Evolutionary conservation across 257 asterid genomes (phyloP), one percentile per base, ranked within the genome.

Genomic region (Nicotiana tomentosiformis): DNA sequence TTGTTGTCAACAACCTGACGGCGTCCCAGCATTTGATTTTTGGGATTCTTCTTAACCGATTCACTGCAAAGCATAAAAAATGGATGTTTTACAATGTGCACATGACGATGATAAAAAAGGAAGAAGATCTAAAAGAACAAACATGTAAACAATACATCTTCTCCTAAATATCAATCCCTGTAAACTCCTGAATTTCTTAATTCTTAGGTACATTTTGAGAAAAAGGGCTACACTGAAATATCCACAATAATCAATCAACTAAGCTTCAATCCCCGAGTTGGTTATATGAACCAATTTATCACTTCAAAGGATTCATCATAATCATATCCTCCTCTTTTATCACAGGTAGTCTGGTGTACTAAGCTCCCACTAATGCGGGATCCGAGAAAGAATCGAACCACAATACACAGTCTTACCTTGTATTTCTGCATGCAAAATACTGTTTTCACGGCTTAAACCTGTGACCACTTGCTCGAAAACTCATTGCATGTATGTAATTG

Each of bases 21-120:
- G 58, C 93, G 91, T 2, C 98, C 99, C 32, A 95, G 90, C 98
- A 93, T 89, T 32, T 32, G 88, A 64, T 86, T 89, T 5, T 82
- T 81, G 18, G 93, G 89, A 16, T 86, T 86, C 60, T 79, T 87
- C 77, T 91, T 86, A 0, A 86, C 90, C 0, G 97, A 90, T 17
- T 87, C 85, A 77, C 99, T 95, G 81, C 11, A 3, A 9, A 26
- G n/a, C 51, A 64, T 64, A 74, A 11, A 65, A 12, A 11, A 7
- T 10, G 10, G 20, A 2, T 66, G 26, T 66, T 23, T 23, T 23
- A 23, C 26, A 23, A 23, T 23, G 26, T 23, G 26, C 26, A 23
- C 26, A 23, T 23, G 26, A 23, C 26, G 26, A 23, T 23, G 26
- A 23, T 23, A 23, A 23, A 23, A 23, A 23, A 23, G 26, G 26